Evolutionary conservation across 2,329 filamentous ascomycete species (phyloP).

Genomic region (Chalaropsis thielavioides): DNA sequence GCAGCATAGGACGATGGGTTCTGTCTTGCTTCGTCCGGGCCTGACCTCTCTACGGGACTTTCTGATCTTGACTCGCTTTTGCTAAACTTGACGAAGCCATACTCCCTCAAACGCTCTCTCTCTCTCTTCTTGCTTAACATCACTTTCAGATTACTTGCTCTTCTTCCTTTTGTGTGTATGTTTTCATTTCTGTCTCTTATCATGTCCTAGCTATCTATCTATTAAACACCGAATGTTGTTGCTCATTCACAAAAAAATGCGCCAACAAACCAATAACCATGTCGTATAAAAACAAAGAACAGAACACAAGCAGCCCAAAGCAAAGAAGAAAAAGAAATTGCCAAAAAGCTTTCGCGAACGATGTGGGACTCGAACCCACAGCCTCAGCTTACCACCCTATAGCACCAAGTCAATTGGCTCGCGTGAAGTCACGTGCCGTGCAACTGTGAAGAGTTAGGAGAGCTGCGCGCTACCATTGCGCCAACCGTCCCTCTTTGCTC

Average conservation of each 20-base stretch:
- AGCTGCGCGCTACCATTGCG: constrained; percentile 19
- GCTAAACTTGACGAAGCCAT: too few species aligned
- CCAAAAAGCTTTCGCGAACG: constrained; percentile 11
- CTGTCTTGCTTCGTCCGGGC: too few species aligned
- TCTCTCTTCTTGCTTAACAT: too few species aligned
- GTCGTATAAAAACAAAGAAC: background rate
- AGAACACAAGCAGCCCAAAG: background rate
- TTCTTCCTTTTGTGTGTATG: too few species aligned
- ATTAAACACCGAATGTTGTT: background rate
- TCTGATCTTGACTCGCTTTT: too few species aligned
- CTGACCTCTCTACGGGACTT: too few species aligned
- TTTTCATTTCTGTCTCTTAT: too few species aligned
- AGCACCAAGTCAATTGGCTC: background rate
- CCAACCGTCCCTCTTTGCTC: constrained; percentile 16
- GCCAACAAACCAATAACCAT: background rate
- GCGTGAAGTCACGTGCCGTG: background rate
- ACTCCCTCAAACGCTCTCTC: too few species aligned
- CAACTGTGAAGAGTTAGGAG: constrained; percentile 8
- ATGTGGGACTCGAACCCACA: constrained; percentile 19
- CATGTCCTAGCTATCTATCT: background rate
- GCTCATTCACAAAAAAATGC: too few species aligned
- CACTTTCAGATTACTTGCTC: too few species aligned
- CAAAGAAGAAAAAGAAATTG: constrained; percentile 1
- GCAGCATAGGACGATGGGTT: too few species aligned
- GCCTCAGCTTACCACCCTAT: constrained; percentile 15